phyloP scores from a whole-genome alignment of 352 stramenopile genomes.

The Nannochloropsis limnetica region DNA sequence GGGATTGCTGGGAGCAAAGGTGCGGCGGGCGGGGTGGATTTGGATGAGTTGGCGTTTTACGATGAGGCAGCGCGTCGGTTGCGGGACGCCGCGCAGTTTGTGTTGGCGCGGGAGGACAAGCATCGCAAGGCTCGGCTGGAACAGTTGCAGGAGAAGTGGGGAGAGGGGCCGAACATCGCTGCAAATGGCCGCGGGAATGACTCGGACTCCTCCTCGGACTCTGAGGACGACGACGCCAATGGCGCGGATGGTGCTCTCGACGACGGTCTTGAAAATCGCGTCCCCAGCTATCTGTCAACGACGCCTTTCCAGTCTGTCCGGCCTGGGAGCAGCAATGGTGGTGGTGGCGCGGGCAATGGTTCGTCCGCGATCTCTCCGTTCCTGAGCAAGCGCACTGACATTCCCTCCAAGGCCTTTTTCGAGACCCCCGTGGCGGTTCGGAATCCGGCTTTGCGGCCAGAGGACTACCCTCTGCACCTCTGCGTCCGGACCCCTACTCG shows the following conservation, averaged over 20 bases:
- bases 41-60: constrained; percentile 3
- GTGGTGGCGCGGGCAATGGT: background rate
- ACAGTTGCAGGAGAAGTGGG: background rate
- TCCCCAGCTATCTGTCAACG: background rate
- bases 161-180: background rate
- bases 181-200: background rate
- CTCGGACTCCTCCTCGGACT: background rate
- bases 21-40: background rate
- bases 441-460: background rate
- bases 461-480: constrained; percentile 5
- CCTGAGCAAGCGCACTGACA: background rate
- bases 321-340: background rate
- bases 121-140: background rate
- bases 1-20: background rate
- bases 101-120: background rate
- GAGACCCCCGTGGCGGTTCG: background rate
- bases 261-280: background rate
- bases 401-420: background rate
- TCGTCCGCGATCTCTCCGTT: background rate
- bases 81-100: background rate
- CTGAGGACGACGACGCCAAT: background rate
- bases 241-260: background rate
- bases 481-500: background rate
- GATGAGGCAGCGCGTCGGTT: constrained; percentile 5
- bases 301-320: background rate